phyloP scores from a whole-genome alignment of 2,329 filamentous ascomycete species.

The Bretziella fagacearum region DNA sequence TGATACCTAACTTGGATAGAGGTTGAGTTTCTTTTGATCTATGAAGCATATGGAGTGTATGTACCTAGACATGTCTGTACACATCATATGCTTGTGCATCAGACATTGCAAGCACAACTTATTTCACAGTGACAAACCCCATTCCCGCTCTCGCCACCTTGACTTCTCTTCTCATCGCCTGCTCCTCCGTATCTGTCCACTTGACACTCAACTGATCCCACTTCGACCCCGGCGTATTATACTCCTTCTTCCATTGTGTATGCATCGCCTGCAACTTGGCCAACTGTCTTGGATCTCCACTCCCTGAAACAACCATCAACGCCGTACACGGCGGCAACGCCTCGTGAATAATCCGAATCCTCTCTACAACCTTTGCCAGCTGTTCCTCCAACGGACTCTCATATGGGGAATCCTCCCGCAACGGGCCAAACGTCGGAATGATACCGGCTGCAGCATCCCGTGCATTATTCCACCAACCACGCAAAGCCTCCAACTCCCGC shows the following conservation, averaged over 20 bases:
- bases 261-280: conserved; percentile 43
- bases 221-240: conserved; percentile 43
- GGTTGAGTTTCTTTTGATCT: no score
- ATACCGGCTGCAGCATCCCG: conserved; percentile 23
- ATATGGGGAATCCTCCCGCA: conserved; percentile 15
- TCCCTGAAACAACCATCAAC: conserved; percentile 48
- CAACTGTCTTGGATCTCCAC: conserved; percentile 52
- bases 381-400: conserved; percentile 27
- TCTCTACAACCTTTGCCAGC: conserved; percentile 29
- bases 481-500: conserved; percentile 46
- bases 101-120: conserved; percentile 16
- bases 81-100: background rate
- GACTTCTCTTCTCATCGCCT: conserved; percentile 41
- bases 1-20: no score
- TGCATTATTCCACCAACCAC: conserved; percentile 51
- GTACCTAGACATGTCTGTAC: background rate
- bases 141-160: conserved; percentile 42
- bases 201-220: conserved; percentile 50
- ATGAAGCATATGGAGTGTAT: no score
- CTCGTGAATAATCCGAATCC: conserved; percentile 38
- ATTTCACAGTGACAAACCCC: conserved; percentile 49
- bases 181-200: conserved; percentile 51
- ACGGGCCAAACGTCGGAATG: conserved; percentile 13
- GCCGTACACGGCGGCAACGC: conserved; percentile 47
- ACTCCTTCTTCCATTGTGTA: conserved; percentile 44